Percentiles rank a stretch among this genome's conserved stretches.
These are phyloP conservation scores for Pythium oligandrum DNA, from an alignment of 352 stramenopile species.

Conservation along the genomic window DNA sequence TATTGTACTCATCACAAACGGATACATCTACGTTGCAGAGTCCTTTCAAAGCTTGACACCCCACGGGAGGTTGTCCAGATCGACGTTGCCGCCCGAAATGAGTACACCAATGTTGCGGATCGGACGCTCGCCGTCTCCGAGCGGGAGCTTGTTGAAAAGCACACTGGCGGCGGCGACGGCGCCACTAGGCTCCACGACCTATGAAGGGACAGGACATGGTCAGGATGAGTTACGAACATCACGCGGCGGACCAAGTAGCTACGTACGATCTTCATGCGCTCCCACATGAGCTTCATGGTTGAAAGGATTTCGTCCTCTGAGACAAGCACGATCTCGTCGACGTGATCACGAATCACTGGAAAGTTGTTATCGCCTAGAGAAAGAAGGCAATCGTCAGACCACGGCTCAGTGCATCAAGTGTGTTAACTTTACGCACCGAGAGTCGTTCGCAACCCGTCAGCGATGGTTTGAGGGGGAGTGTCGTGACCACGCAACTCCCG, in stretches of 20 bases:
- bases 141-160: slow-evolving; percentile 44
- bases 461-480: slow-evolving; percentile 42
- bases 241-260: too few species aligned
- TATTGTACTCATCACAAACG: too few species aligned
- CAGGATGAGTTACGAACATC: not conserved
- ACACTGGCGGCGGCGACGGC: slow-evolving; percentile 44
- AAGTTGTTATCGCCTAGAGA: slow-evolving; percentile 50
- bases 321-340: slow-evolving; percentile 85
- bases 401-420: too few species aligned
- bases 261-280: slow-evolving; percentile 84
- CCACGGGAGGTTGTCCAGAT: slow-evolving; percentile 60
- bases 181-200: slow-evolving; percentile 70
- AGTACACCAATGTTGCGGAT: slow-evolving; percentile 49
- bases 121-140: slow-evolving; percentile 1
- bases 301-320: slow-evolving; percentile 80
- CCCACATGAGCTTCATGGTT: slow-evolving; percentile 84
- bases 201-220: not conserved
- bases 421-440: slow-evolving; percentile 30
- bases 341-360: slow-evolving; percentile 83
- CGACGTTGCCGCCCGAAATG: slow-evolving; percentile 62
- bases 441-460: slow-evolving; percentile 73
- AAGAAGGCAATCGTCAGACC: not conserved
- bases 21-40: too few species aligned
- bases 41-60: too few species aligned
- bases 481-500: slow-evolving; percentile 37